Evolutionary conservation across 768 basidiomycete species (phyloP).

Genomic region (Russula dissimulans): DNA sequence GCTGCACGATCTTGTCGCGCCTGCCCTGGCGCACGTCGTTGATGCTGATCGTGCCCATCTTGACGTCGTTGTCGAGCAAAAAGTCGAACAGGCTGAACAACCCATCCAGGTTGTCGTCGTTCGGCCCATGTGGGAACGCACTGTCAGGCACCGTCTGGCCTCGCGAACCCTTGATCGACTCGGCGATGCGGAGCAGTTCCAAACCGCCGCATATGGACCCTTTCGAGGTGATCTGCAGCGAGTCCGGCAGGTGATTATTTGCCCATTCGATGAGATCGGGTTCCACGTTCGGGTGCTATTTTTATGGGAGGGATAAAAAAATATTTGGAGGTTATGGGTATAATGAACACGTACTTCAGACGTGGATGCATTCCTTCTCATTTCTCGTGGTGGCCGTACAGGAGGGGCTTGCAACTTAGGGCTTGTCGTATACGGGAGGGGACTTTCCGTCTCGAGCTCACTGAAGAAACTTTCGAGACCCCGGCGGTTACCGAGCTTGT

Average conservation of each 20-base stretch:
- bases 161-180: conserved; percentile 60
- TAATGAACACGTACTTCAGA: conserved; percentile 16
- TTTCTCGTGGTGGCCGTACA: conserved; percentile 60
- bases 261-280: conserved; percentile 75
- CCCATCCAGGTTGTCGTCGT: conserved; percentile 78
- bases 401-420: conserved; percentile 33
- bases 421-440: conserved; percentile 12
- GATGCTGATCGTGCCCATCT: conserved; percentile 87
- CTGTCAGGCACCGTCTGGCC: conserved; percentile 70
- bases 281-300: conserved; percentile 30
- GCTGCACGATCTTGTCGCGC: conserved; percentile 68
- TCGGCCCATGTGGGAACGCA: conserved; percentile 57
- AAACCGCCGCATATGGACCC: conserved; percentile 55
- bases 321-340: conserved; percentile 1
- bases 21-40: conserved; percentile 85
- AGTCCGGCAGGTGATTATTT: conserved; percentile 67
- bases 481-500: conserved; percentile 33
- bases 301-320: neutral
- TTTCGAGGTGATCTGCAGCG: conserved; percentile 45
- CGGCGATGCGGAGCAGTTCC: conserved; percentile 75
- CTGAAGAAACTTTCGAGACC: conserved; percentile 49
- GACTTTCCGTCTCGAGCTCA: conserved; percentile 3
- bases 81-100: conserved; percentile 88
- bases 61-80: conserved; percentile 83
- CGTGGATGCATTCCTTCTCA: conserved; percentile 35